Conservation (phyloP, 371 early-diverging fungal genomes). For the Blakeslea trispora region DNA sequence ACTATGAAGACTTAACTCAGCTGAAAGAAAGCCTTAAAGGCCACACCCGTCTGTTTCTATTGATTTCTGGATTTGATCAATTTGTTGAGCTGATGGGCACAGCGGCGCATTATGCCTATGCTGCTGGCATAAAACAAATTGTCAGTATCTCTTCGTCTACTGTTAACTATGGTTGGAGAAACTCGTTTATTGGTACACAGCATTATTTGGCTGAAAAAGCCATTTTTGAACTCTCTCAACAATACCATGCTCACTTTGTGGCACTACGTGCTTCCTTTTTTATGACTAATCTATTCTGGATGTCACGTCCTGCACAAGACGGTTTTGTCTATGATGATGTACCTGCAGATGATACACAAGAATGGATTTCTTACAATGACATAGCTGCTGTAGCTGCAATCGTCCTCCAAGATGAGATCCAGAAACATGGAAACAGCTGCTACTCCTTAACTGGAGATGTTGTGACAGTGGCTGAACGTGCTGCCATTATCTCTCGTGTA, state of each 20-base stretch:
- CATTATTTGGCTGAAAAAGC: slow-evolving; percentile 31
- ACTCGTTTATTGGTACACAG: slow-evolving; percentile 2
- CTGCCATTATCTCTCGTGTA: slow-evolving; percentile 2
- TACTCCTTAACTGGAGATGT: slow-evolving; percentile 13
- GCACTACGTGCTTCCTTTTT: slow-evolving; percentile 1
- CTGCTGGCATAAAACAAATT: slow-evolving; percentile 37
- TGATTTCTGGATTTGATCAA: slow-evolving; percentile 11
- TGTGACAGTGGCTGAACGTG: not conserved
- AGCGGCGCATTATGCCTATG: slow-evolving; percentile 23
- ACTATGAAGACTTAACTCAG: slow-evolving; percentile 22
- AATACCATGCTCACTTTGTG: not conserved
- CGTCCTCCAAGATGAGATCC: slow-evolving; percentile 13
- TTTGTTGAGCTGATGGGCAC: slow-evolving; percentile 14
- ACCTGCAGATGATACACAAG: not conserved
- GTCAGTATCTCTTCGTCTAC: slow-evolving; percentile 32
- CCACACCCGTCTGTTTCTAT: slow-evolving; percentile 32
- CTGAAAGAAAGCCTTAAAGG: slow-evolving; percentile 28
- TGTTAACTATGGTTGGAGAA: slow-evolving; percentile 27
- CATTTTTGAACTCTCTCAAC: slow-evolving; percentile 23
- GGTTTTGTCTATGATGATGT: not conserved
- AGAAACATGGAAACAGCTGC: slow-evolving; percentile 17
- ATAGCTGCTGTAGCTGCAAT: slow-evolving; percentile 22
- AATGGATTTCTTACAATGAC: slow-evolving; percentile 13
- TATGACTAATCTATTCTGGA: not conserved
- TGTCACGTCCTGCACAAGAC: not conserved